These are phyloP conservation scores for Neurospora tetrasperma DNA, from an alignment of 495 filamentous ascomycete species.

Conservation along the genomic window DNA sequence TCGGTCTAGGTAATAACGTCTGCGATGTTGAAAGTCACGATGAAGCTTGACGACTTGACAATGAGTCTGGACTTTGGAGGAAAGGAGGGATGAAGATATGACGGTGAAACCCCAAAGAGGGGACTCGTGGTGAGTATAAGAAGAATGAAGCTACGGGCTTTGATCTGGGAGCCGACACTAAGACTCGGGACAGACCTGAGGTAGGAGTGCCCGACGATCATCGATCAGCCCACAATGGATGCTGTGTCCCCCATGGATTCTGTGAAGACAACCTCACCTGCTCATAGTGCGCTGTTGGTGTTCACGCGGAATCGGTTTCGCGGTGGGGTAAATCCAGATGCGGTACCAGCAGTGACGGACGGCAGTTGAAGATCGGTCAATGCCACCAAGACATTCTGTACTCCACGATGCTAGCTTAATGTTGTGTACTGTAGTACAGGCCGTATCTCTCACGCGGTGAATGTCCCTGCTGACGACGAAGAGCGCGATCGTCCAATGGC, in stretches of 20 bases:
- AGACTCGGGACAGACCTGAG: not conserved
- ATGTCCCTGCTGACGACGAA: not conserved
- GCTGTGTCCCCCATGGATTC: not conserved
- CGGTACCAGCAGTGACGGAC: not conserved
- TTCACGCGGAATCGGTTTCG: not conserved
- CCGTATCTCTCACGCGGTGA: not conserved
- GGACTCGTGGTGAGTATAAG: not conserved
- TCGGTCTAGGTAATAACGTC: not conserved
- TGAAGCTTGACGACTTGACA: not conserved
- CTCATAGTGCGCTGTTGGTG: not conserved
- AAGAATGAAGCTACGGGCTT: not conserved
- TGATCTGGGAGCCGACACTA: not conserved
- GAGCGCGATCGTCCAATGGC: conserved; percentile 1
- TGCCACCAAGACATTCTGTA: too few species aligned
- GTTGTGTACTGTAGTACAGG: not conserved
- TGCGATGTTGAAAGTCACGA: not conserved
- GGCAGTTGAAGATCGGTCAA: not conserved
- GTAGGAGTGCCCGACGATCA: not conserved
- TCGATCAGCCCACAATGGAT: not conserved
- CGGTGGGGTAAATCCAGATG: not conserved
- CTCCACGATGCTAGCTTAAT: not conserved
- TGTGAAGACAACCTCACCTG: not conserved
- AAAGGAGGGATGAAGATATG: not conserved
- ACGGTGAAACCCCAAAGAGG: not conserved
- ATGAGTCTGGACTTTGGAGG: not conserved